Base-by-base conservation (phyloP, 1,284 basidiomycete species). In the Leccinum fuscescens region DNA sequence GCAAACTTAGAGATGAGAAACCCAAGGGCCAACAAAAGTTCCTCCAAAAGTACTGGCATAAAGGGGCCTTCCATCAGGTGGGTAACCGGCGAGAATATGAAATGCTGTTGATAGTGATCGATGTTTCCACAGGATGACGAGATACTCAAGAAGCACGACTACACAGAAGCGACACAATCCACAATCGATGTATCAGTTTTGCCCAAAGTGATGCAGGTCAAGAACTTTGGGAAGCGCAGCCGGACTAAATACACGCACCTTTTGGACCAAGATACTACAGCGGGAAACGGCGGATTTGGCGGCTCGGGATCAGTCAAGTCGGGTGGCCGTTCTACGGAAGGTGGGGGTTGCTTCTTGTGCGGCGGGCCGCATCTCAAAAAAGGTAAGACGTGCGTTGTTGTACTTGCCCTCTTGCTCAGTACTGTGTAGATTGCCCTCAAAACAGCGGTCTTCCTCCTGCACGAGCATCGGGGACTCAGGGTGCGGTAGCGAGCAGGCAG, bases 41-140 rank as follows among this genome's bases (percentile, higher is more conserved):
- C 79, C 76, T 98, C 69, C 95, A 99, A 74, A 98, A 97, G 77
- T 99, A 98, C 74, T 98, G 95, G 86, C 97, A 99, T 80, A 98
- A 98, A 78, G 97, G 97, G 69, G 96, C 95, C 61, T 99, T 99
- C 82, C 95, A 97, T 76, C 93, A 93, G 82, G 93, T 90, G 62
- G 24, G 80, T 73, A 8, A 29, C 14, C 52, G 29, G 46, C 35
- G 8, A 14, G 4, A 56, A 37, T 55, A 51, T 49, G 15, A 35
- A 37, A 35, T 61, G 24, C 17, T 20, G 46, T 35, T 29, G 42
- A 51, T 56, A 44, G 24, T 74, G 53, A 74, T 49, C 20, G 17
- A 15, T 50, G 6, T 35, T 27, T 57, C 53, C 63, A 33, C 71
- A 94, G 88, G 96, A 98, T 76, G 86, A 89, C 66, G 94, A 98